Evolutionary conservation across 805 yeast species (phyloP).

Genomic region (Tetrapisispora fleetii): DNA sequence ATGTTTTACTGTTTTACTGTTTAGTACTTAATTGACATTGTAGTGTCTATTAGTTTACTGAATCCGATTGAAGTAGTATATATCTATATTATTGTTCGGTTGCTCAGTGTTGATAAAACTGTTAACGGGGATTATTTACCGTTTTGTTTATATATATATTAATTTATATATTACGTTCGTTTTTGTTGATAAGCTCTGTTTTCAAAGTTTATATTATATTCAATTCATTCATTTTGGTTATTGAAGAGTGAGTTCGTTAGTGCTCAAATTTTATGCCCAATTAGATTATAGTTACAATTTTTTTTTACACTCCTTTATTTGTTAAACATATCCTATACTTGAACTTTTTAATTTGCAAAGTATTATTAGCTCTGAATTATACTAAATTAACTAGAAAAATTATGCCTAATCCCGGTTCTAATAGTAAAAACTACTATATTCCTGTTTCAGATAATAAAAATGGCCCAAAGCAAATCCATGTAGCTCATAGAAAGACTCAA

Average conservation of each 20-base stretch:
- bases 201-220: too few species aligned
- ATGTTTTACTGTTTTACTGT: too few species aligned
- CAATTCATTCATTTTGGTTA: background rate
- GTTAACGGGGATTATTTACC: too few species aligned
- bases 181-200: background rate
- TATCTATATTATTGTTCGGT: too few species aligned
- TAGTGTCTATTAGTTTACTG: too few species aligned
- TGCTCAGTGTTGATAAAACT: too few species aligned
- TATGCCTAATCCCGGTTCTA: too few species aligned
- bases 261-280: background rate
- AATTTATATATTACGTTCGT: background rate
- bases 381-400: background rate
- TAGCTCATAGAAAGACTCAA: slow-evolving; percentile 94
- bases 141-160: too few species aligned
- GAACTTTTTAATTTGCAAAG: too few species aligned
- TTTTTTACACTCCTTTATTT: background rate
- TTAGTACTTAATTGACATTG: too few species aligned
- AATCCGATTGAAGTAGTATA: too few species aligned
- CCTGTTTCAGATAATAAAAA: slow-evolving; percentile 31
- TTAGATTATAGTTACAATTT: too few species aligned
- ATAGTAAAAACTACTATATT: slow-evolving; percentile 5
- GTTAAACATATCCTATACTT: background rate
- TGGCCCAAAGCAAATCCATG: slow-evolving; percentile 57
- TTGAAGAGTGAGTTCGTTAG: background rate
- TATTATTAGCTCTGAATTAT: background rate